phyloP scores from a whole-genome alignment of 768 basidiomycete genomes.

The Crepidotus variabilis region DNA sequence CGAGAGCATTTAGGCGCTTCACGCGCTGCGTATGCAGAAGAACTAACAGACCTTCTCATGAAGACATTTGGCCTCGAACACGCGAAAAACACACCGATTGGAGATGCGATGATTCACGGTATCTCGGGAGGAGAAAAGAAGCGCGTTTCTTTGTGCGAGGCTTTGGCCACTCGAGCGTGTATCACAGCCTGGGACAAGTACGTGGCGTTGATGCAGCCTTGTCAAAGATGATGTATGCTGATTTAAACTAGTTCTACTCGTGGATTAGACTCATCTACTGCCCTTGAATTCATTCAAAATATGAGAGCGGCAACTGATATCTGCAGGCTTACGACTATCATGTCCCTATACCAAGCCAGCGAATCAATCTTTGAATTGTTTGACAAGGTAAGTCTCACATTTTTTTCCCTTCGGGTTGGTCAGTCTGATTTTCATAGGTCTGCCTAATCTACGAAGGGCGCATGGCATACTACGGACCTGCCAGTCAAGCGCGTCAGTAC shows the following conservation, averaged over 20 bases:
- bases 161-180: slow-evolving; percentile 50
- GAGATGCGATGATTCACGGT: slow-evolving; percentile 70
- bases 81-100: slow-evolving; percentile 69
- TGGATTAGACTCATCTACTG: slow-evolving; percentile 66
- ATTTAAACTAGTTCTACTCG: slow-evolving; percentile 51
- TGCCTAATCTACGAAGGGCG: slow-evolving; percentile 72
- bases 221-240: not conserved
- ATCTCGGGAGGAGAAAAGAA: slow-evolving; percentile 78
- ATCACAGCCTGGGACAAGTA: slow-evolving; percentile 70
- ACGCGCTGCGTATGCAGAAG: slow-evolving; percentile 39
- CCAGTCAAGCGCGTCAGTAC: slow-evolving; percentile 60
- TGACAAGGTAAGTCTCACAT: slow-evolving; percentile 43
- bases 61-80: slow-evolving; percentile 77
- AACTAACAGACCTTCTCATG: slow-evolving; percentile 49
- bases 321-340: slow-evolving; percentile 54
- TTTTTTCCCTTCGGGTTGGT: not conserved
- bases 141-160: slow-evolving; percentile 74
- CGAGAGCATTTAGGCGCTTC: slow-evolving; percentile 41
- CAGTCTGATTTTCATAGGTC: slow-evolving; percentile 26
- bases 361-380: slow-evolving; percentile 64
- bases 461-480: slow-evolving; percentile 74
- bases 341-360: slow-evolving; percentile 82
- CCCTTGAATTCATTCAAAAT: slow-evolving; percentile 67
- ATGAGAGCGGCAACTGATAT: slow-evolving; percentile 63
- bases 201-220: slow-evolving; percentile 9